Percentiles rank a stretch among this genome's conserved stretches.
These are phyloP conservation scores for Leishmania martiniquensis DNA, from an alignment of 208 protist genomes.

Conservation along the genomic window DNA sequence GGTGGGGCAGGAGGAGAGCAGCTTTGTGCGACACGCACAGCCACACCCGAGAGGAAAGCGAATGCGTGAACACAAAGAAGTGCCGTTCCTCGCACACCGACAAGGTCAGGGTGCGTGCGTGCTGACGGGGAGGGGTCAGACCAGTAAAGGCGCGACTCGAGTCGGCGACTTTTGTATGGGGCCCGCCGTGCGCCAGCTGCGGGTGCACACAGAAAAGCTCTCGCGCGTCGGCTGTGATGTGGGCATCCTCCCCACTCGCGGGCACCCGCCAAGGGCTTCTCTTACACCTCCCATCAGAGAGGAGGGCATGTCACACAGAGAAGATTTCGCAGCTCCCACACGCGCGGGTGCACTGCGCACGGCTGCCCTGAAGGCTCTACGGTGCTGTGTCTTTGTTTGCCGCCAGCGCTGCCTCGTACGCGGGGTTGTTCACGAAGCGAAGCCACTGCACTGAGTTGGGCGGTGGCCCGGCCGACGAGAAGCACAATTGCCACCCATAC, in stretches of 20 bases:
- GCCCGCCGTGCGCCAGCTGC: no score
- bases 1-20: not conserved
- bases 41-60: not conserved
- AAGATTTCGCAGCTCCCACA: not conserved
- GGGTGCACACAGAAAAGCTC: not conserved
- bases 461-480: slow-evolving; percentile 47
- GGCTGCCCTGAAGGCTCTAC: not conserved
- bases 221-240: not conserved
- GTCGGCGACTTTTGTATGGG: not conserved
- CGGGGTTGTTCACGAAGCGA: slow-evolving; percentile 42
- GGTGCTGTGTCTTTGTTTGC: slow-evolving; percentile 9
- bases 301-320: not conserved
- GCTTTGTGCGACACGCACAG: not conserved
- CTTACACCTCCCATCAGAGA: not conserved
- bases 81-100: not conserved
- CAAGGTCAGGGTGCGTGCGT: not conserved
- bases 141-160: not conserved
- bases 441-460: slow-evolving; percentile 57
- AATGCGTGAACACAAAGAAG: not conserved
- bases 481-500: slow-evolving; percentile 83
- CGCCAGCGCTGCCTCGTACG: slow-evolving; percentile 19
- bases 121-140: not conserved
- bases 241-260: not conserved
- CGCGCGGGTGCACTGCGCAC: not conserved
- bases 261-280: not conserved